Conservation (phyloP, 305 asterid species). For the Solanum aculeatissimum region DNA sequence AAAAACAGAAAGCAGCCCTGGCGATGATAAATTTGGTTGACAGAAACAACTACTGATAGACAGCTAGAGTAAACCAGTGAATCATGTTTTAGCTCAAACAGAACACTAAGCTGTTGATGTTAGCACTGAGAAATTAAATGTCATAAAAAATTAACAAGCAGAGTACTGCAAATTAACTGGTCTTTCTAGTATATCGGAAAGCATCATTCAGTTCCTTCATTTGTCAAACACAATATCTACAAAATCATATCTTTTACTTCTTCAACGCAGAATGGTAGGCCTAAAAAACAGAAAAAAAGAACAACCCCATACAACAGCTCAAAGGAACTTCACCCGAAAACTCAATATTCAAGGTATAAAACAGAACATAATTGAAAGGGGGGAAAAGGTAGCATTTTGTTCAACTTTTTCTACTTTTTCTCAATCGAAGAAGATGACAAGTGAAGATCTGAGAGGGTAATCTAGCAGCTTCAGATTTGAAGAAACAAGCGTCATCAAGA, state of each 20-base stretch:
- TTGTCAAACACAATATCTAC: background rate
- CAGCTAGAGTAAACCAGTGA: background rate
- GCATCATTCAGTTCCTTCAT: background rate
- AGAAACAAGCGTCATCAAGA: conserved; percentile 47
- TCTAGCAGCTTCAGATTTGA: conserved; percentile 43
- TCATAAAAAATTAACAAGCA: background rate
- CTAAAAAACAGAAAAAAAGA: background rate
- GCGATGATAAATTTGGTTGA: background rate
- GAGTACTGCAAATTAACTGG: background rate
- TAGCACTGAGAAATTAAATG: background rate
- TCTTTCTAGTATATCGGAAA: background rate
- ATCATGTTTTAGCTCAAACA: background rate
- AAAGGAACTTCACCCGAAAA: background rate
- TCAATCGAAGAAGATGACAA: conserved; percentile 14
- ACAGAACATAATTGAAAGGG: background rate
- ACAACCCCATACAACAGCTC: background rate
- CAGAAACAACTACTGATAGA: background rate
- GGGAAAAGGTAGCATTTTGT: background rate
- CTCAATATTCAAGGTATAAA: background rate
- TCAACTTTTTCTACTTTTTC: background rate
- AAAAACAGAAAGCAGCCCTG: background rate
- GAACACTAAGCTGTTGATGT: background rate
- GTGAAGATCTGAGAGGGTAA: conserved; percentile 51
- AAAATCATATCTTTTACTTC: background rate
- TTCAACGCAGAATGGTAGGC: background rate